Evolutionary conservation across 2,329 filamentous ascomycete genomes (phyloP).

Genomic region (Metarhizium robertsii): DNA sequence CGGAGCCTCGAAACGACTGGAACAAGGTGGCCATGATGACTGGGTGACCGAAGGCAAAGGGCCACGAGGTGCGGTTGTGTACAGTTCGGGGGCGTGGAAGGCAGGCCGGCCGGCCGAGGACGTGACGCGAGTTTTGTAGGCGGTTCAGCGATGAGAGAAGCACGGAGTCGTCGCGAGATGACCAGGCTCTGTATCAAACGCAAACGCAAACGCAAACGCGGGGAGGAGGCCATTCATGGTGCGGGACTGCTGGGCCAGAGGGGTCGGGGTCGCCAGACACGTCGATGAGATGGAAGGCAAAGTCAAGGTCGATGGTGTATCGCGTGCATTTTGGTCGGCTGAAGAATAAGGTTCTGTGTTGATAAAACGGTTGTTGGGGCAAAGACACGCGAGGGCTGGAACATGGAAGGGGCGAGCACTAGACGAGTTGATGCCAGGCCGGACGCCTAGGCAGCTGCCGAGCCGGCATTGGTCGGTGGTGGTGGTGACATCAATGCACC

Average conservation of each 20-base stretch:
- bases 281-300: not conserved
- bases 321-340: not conserved
- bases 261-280: not conserved
- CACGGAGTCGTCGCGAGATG: slow-evolving; percentile 19
- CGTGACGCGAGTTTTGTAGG: not conserved
- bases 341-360: not conserved
- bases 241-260: slow-evolving; percentile 10
- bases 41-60: not conserved
- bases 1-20: slow-evolving; percentile 54
- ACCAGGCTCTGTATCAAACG: slow-evolving; percentile 25
- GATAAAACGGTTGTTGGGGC: slow-evolving; percentile 1
- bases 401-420: no score
- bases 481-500: not conserved
- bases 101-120: not conserved
- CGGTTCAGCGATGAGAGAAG: slow-evolving; percentile 5
- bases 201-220: not conserved
- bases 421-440: no score
- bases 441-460: no score
- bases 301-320: not conserved
- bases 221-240: slow-evolving; percentile 23
- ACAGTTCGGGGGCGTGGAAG: not conserved
- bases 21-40: slow-evolving; percentile 62
- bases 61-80: not conserved
- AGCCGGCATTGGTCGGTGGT: not conserved
- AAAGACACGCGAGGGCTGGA: not conserved